Evolutionary conservation across 148 eudicot genomes (phyloP), one percentile per base, ranked within the genome.

Genomic region (Salicornia ramosissima): DNA sequence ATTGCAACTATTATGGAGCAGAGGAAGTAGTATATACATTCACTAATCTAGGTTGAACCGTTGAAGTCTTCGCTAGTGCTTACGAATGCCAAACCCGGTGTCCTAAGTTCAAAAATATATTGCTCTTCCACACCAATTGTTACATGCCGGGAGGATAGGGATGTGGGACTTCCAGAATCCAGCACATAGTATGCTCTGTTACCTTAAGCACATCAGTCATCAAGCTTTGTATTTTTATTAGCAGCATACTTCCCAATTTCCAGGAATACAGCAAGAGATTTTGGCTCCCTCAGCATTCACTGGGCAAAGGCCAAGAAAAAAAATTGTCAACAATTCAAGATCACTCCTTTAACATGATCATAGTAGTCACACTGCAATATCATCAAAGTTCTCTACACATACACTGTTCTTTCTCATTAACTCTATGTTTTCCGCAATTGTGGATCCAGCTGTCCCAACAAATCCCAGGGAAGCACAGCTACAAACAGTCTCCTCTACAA

Each of bases 391-490:
- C 21, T 75, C 47, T 45, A 47, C 70, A 59, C 83, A 82, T 25
- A 71, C 13, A 9, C 61, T 66, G 40, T 71, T 76, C 83, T 74
- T 74, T 71, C 86, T 79, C 86, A 82, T 79, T 52, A 82, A 30
- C 72, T 74, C 81, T 51, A 79, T 77, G 59, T 73, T 80, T 64
- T 80, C 86, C 10, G 81, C 83, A 67, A 82, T 82, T 57, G 86
- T 82, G 28, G 86, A 82, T n/a, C 86, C 83, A 22, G 78, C 79
- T 50, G 86, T 82, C 53, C 86, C 83, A 14, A 80, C 81, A 65
- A 82, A 82, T 22, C 86, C 86, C 57, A 79, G 74, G 56, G 86
- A 79, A 63, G 80, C 83, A 82, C 83, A 82, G 65, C 81, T 74
- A 46, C 86, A 82, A 51, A 82, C 33, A 30, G 74, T 55, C 72